These are phyloP conservation scores for Cyclocybe aegerita DNA, from an alignment of 768 basidiomycete genomes.

Conservation along the genomic window DNA sequence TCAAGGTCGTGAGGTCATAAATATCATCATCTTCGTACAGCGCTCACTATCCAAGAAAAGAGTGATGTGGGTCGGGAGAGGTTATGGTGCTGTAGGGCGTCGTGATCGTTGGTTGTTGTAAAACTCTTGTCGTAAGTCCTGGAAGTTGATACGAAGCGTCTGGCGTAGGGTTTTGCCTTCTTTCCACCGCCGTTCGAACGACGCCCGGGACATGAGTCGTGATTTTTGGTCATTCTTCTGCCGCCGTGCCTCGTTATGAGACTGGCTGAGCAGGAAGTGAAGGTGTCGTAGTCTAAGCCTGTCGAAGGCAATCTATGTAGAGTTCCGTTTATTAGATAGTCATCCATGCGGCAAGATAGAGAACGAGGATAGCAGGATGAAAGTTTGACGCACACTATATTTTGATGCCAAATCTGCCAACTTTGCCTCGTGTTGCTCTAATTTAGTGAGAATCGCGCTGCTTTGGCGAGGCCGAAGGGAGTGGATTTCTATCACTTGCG, in stretches of 20 bases:
- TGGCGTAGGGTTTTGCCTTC: constrained; percentile 32
- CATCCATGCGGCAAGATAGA: background rate
- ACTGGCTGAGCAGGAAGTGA: constrained; percentile 28
- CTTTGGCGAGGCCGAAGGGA: constrained; percentile 28
- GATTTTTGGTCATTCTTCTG: constrained; percentile 20
- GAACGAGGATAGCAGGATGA: background rate
- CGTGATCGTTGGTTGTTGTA: constrained; percentile 15
- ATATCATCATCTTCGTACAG: constrained; percentile 7
- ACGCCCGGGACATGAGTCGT: constrained; percentile 24
- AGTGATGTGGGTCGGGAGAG: background rate
- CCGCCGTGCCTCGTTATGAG: constrained; percentile 27
- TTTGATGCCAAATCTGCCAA: constrained; percentile 35
- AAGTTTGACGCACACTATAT: constrained; percentile 27
- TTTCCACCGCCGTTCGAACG: constrained; percentile 31
- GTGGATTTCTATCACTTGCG: constrained; percentile 23
- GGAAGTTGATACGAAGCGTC: no score
- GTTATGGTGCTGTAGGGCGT: constrained; percentile 20
- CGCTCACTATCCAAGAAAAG: background rate
- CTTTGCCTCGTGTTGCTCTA: constrained; percentile 39
- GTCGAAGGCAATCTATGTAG: constrained; percentile 29
- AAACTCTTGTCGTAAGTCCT: constrained; percentile 30
- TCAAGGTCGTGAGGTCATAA: constrained; percentile 11
- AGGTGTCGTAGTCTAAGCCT: constrained; percentile 32
- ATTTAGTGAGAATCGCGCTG: constrained; percentile 28
- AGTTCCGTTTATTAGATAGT: background rate